Evolutionary conservation across 1,284 basidiomycete genomes (phyloP).

Genomic region (Termitomyces sp.): DNA sequence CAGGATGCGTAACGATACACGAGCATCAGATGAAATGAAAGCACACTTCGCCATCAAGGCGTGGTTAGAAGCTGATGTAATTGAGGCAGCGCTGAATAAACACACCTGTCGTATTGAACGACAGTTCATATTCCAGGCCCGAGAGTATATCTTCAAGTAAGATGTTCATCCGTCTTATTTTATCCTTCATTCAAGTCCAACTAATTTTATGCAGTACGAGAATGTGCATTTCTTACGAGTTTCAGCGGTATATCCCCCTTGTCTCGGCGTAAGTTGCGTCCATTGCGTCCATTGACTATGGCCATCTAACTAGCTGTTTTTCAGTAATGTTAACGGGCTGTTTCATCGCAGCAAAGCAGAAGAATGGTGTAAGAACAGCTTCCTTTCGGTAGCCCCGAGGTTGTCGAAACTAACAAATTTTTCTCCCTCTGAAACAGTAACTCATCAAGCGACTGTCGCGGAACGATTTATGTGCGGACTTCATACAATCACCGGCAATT

Average conservation of each 20-base stretch:
- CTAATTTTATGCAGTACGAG: constrained; percentile 53
- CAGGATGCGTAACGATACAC: constrained; percentile 45
- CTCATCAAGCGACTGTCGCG: constrained; percentile 58
- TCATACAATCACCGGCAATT: constrained; percentile 58
- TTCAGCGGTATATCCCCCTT: constrained; percentile 59
- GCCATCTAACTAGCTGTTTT: background rate
- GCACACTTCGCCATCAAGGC: constrained; percentile 60
- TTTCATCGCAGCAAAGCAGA: constrained; percentile 62
- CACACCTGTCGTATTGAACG: constrained; percentile 66
- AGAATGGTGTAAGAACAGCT: constrained; percentile 59
- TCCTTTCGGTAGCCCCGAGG: constrained; percentile 2
- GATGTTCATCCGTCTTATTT: constrained; percentile 22
- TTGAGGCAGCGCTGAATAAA: constrained; percentile 56
- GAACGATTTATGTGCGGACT: constrained; percentile 57
- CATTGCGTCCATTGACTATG: constrained; percentile 4
- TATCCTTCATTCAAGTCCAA: background rate
- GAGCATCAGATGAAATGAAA: constrained; percentile 42
- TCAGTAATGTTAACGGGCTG: constrained; percentile 47
- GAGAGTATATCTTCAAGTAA: constrained; percentile 74
- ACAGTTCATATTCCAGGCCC: constrained; percentile 61
- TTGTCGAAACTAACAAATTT: constrained; percentile 2
- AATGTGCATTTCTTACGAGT: constrained; percentile 67
- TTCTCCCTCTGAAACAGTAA: constrained; percentile 37
- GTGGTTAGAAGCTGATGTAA: constrained; percentile 66
- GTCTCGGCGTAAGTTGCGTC: constrained; percentile 56